These are phyloP conservation scores for Hyaloscypha variabilis DNA, from an alignment of 495 filamentous ascomycete genomes.

Conservation along the genomic window DNA sequence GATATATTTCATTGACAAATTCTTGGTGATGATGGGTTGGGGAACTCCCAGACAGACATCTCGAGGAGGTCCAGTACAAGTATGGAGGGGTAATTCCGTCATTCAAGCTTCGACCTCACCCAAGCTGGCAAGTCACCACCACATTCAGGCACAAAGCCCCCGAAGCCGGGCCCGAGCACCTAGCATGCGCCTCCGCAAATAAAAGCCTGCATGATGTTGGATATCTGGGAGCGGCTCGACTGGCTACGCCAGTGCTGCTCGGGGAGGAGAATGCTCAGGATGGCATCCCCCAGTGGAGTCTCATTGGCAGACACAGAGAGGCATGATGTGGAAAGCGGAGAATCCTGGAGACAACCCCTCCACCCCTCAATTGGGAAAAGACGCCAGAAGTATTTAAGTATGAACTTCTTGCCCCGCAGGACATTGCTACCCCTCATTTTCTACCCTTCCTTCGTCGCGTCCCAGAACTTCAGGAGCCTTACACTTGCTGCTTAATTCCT, in stretches of 20 bases:
- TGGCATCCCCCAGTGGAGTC: neutral
- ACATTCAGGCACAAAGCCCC: neutral
- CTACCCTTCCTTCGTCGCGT: too few relatives aligned
- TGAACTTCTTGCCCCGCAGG: too few relatives aligned
- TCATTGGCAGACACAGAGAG: neutral
- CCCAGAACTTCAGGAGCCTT: too few relatives aligned
- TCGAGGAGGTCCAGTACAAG: neutral
- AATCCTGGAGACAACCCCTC: neutral
- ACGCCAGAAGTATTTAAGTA: too few relatives aligned
- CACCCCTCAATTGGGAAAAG: neutral
- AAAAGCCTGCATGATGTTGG: neutral
- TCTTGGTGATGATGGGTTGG: neutral
- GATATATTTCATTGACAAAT: too few relatives aligned
- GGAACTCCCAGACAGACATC: neutral
- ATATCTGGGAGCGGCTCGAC: neutral
- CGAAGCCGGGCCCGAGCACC: neutral
- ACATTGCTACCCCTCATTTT: conserved; percentile 1
- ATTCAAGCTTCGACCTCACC: neutral
- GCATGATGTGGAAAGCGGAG: neutral
- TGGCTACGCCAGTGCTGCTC: neutral
- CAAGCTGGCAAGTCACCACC: neutral
- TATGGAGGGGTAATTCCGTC: neutral
- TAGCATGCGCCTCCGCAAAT: neutral
- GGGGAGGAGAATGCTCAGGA: conserved; percentile 14
- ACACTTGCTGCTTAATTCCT: too few relatives aligned